Evolutionary conservation across 345 rosid genomes (phyloP).

Genomic region (Camelina sativa): DNA sequence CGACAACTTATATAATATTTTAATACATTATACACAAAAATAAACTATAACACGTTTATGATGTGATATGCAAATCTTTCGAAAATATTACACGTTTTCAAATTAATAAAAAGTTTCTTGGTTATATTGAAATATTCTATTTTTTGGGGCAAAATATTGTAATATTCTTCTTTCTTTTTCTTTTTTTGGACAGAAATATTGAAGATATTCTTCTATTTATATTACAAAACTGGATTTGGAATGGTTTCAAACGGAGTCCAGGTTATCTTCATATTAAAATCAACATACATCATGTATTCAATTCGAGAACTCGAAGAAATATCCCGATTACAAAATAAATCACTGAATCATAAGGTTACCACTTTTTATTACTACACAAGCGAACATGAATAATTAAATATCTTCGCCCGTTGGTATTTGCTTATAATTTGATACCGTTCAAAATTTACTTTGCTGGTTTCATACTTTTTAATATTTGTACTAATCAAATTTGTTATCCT

Average conservation of each 20-base stretch:
- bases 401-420: background rate
- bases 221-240: background rate
- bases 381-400: background rate
- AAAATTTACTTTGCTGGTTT: background rate
- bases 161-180: no score
- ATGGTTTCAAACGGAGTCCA: background rate
- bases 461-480: background rate
- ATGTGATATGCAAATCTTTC: background rate
- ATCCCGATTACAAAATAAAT: background rate
- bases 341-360: background rate
- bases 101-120: background rate
- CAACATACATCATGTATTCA: background rate
- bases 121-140: background rate
- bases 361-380: background rate
- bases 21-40: background rate
- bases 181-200: no score
- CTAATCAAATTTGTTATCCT: background rate
- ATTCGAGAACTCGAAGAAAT: background rate
- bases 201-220: background rate
- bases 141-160: no score
- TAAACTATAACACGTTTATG: background rate
- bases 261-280: background rate
- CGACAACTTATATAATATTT: slow-evolving; percentile 22
- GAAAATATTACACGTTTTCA: slow-evolving; percentile 1
- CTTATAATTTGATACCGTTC: background rate